These are phyloP conservation scores for Cruciata laevipes DNA, from an alignment of 257 asterid genomes.

Conservation along the genomic window DNA sequence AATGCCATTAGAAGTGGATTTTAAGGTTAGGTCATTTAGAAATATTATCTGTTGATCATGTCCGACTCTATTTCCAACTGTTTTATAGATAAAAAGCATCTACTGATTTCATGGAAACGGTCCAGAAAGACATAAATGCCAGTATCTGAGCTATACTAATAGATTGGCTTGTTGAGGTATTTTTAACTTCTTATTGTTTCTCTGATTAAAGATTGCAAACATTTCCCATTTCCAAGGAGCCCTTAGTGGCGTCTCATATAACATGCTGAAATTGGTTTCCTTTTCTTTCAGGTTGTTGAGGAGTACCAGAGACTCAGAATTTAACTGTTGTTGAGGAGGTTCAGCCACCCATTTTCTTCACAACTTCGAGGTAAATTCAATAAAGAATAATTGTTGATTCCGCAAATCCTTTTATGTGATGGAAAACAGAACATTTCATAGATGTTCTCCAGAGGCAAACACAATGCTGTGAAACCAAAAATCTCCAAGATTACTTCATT, in stretches of 20 bases:
- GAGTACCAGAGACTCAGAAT: slow-evolving; percentile 86
- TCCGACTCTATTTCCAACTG: slow-evolving; percentile 4
- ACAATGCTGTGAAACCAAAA: no score
- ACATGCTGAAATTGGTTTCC: neutral
- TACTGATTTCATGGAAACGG: slow-evolving; percentile 39
- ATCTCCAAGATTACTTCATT: no score
- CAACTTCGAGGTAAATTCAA: no score
- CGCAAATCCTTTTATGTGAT: no score
- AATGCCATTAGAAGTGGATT: neutral
- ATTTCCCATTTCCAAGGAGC: neutral
- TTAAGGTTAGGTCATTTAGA: no score
- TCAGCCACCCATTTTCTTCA: no score
- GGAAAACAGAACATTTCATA: no score
- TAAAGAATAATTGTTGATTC: no score
- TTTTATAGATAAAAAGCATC: slow-evolving; percentile 44
- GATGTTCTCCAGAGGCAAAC: no score
- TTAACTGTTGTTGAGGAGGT: slow-evolving; percentile 84
- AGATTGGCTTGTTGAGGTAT: slow-evolving; percentile 93
- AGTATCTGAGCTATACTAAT: slow-evolving; percentile 41
- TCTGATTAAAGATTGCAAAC: no score
- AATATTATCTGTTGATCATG: neutral
- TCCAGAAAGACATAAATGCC: slow-evolving; percentile 42
- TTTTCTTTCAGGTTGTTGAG: slow-evolving; percentile 60
- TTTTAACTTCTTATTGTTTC: neutral
- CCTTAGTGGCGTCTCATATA: neutral